Base-by-base conservation (phyloP, 148 eudicot species). In the Fagopyrum esculentum region DNA sequence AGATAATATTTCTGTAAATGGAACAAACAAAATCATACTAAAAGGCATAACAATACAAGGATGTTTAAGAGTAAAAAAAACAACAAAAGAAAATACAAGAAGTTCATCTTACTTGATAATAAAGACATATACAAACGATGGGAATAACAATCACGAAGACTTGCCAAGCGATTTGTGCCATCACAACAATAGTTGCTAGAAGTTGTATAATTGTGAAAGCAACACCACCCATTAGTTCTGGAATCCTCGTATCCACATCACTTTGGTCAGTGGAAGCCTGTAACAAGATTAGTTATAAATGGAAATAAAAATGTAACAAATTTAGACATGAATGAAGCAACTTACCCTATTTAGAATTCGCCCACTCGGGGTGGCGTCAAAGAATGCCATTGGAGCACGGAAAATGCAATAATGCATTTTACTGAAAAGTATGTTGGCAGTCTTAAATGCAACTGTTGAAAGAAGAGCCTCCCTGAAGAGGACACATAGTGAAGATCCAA, bases 261-360 rank as follows among this genome's bases (percentile, higher is more conserved):
- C 75, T 83, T 71, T 87, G 90, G 79, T 87, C 90, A 26, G 90
- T 85, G 7, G 88, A 85, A 46, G 83, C 90, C 90, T 87, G 82
- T 16, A 73, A 52, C 45, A 76, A 30, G 40, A 30, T 57, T 16
- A 57, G 16, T 13, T 6, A 49, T 45, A 2, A 9, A 52, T 52
- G 29, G 17, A 63, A 8, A 12, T 63, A 8, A 11, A 12, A 9
- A 22, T 63, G 44, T 26, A 22, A 22, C 59, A 15, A 52, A 52
- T 52, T 12, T 51, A 51, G 55, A 16, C 10, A 51, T 51, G n/a
- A 52, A 11, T 0, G 12, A 10, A 54, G n/a, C 69, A 22, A 74
- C 75, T 45, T 81, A 85, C 88, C 75, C 88, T 81, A 45, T 83
- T 85, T 46, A 85, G 78, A 79, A 85, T 83, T 72, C 88, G 75